Conservation (phyloP, 768 basidiomycete genomes). For the Hygrocybe punicea region DNA sequence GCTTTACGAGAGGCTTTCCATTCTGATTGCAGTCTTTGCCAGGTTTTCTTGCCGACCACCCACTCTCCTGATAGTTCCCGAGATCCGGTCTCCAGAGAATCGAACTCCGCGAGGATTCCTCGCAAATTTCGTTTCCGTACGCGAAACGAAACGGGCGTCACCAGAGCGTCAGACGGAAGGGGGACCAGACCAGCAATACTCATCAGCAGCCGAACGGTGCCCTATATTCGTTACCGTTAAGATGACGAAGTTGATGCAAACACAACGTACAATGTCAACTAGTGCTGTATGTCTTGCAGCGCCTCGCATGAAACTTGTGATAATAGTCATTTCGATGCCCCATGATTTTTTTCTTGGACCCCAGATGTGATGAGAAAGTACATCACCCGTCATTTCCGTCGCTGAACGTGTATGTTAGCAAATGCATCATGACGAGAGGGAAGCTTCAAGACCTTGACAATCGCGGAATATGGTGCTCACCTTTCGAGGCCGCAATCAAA, state of each 20-base stretch:
- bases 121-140: conserved; percentile 69
- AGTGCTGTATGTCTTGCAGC: conserved; percentile 77
- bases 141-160: conserved; percentile 90
- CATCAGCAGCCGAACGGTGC: conserved; percentile 61
- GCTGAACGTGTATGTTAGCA: conserved; percentile 14
- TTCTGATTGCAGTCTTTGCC: conserved; percentile 81
- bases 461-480: conserved; percentile 31
- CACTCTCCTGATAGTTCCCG: conserved; percentile 92
- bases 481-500: conserved; percentile 62
- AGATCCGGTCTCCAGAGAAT: conserved; percentile 68
- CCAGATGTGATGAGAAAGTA: conserved; percentile 75
- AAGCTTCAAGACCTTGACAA: background rate
- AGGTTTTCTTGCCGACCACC: conserved; percentile 91
- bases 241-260: background rate
- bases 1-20: conserved; percentile 53
- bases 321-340: conserved; percentile 92
- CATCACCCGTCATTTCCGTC: conserved; percentile 56
- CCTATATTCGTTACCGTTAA: conserved; percentile 28
- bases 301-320: conserved; percentile 81
- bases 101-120: conserved; percentile 75
- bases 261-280: conserved; percentile 67
- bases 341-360: conserved; percentile 88
- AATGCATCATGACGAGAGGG: conserved; percentile 3
- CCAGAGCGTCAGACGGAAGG: conserved; percentile 85
- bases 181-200: conserved; percentile 78